These are phyloP conservation scores for Trichoderma erinaceum DNA, from an alignment of 495 filamentous ascomycete species.

Conservation along the genomic window DNA sequence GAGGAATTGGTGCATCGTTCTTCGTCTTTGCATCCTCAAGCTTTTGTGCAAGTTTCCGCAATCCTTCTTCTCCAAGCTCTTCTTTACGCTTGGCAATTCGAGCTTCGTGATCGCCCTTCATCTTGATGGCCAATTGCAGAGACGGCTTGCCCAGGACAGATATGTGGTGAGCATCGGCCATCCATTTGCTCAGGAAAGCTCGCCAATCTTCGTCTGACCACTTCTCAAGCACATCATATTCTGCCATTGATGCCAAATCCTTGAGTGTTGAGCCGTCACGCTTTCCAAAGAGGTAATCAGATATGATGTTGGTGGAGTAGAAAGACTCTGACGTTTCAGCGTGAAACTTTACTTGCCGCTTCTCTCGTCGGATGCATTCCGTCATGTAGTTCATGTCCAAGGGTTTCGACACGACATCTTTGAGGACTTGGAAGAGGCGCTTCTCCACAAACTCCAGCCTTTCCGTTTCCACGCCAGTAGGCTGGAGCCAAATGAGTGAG, in stretches of 20 bases:
- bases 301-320: conserved; percentile 75
- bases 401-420: conserved; percentile 68
- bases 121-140: conserved; percentile 57
- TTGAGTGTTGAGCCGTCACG: conserved; percentile 75
- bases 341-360: conserved; percentile 69
- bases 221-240: conserved; percentile 68
- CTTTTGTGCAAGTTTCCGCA: conserved; percentile 65
- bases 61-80: conserved; percentile 44
- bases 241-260: conserved; percentile 58
- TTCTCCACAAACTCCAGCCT: conserved; percentile 78
- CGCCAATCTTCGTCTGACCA: conserved; percentile 86
- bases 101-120: conserved; percentile 64
- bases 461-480: conserved; percentile 79
- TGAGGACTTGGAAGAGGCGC: conserved; percentile 75
- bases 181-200: conserved; percentile 71
- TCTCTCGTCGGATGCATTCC: conserved; percentile 75
- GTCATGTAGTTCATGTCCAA: conserved; percentile 84
- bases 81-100: conserved; percentile 49
- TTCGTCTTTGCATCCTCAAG: conserved; percentile 73
- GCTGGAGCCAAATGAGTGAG: conserved; percentile 71
- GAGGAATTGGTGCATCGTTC: conserved; percentile 76
- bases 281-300: conserved; percentile 84
- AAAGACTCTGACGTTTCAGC: conserved; percentile 69
- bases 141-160: conserved; percentile 85
- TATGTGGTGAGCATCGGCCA: conserved; percentile 78